Evolutionary conservation across 345 rosid genomes (phyloP), one percentile per base, ranked within the genome.

Genomic region (Salix caprea): DNA sequence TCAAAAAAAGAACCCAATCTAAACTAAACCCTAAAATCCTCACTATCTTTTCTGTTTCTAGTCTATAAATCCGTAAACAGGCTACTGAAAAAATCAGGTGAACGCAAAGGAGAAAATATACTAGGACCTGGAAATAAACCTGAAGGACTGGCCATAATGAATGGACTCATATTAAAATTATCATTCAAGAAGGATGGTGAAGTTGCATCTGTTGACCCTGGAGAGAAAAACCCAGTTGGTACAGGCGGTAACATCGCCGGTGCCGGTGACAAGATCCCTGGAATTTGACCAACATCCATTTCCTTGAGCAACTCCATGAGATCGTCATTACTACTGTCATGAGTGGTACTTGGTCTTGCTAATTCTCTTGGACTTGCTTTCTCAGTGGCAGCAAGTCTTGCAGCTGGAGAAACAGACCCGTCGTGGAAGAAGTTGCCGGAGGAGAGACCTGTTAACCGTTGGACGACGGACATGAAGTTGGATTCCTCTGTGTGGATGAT

Each of bases 391-490:
- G 98, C 98, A 56, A 92, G 70, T 73, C 98, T 88, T 16, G 96
- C 98, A 10, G 97, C 98, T 0, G 96, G 98, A 0, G 98, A 94
- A 4, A 91, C 75, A 30, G 66, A 54, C 5, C 76, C 81, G 46
- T 87, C 88, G 67, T 70, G 39, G 50, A 84, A 73, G 81, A 87
- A 88, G 77, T 82, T 52, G 0, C 66, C 83, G 21, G 96, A 81
- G 77, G 97, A 89, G 61, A 84, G 86, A 1, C 97, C 97, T 6
- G 98, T 94, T 81, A 91, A 92, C 26, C 96, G 89, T 82, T 94
- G 98, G 77, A 94, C 98, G 28, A 91, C 85, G 85, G 91, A 69
- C 98, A 89, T 89, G 90, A 94, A 94, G 46, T 90, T 80, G 34
- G 81, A 76, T 30, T 81, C 87, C 21, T 91, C 84, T 61, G 88